Evolutionary conservation across 2,329 filamentous ascomycete species (phyloP).

Genomic region (Furcasterigmium sp.): DNA sequence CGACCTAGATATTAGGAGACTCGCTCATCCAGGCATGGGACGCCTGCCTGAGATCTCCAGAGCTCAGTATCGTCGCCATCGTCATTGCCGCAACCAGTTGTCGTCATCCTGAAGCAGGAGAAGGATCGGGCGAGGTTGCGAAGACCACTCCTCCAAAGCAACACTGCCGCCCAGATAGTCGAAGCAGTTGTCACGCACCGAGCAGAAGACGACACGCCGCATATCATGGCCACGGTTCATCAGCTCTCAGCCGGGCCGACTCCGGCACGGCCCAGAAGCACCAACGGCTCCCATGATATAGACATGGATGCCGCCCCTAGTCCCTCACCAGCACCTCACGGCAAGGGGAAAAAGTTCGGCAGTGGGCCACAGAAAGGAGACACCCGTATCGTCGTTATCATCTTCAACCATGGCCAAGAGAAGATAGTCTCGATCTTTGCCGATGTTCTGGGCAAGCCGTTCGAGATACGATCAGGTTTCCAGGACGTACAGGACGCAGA

Average conservation of each 20-base stretch:
- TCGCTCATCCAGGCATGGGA: slow-evolving; percentile 9
- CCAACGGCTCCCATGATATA: slow-evolving; percentile 18
- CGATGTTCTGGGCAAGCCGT: slow-evolving; percentile 72
- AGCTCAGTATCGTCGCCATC: not conserved
- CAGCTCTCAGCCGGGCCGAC: slow-evolving; percentile 28
- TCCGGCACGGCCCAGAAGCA: slow-evolving; percentile 18
- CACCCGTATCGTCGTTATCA: slow-evolving; percentile 55
- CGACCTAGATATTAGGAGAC: not conserved
- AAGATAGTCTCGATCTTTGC: slow-evolving; percentile 70
- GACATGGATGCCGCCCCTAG: slow-evolving; percentile 28
- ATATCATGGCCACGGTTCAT: slow-evolving; percentile 31
- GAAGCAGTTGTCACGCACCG: not conserved
- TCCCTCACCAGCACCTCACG: slow-evolving; percentile 25
- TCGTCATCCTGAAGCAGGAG: slow-evolving; percentile 8
- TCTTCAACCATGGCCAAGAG: slow-evolving; percentile 68
- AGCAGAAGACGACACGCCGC: not conserved
- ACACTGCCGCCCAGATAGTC: not conserved
- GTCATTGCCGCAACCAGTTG: not conserved
- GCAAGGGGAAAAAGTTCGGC: slow-evolving; percentile 34
- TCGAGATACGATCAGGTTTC: slow-evolving; percentile 52
- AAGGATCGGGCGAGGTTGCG: slow-evolving; percentile 8
- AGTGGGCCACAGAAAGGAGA: slow-evolving; percentile 48
- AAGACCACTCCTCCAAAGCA: slow-evolving; percentile 7
- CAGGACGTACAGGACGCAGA: slow-evolving; percentile 48
- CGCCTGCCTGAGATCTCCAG: slow-evolving; percentile 3